Evolutionary conservation across 495 filamentous ascomycete genomes (phyloP).

Genomic region (Xylaria venustula): DNA sequence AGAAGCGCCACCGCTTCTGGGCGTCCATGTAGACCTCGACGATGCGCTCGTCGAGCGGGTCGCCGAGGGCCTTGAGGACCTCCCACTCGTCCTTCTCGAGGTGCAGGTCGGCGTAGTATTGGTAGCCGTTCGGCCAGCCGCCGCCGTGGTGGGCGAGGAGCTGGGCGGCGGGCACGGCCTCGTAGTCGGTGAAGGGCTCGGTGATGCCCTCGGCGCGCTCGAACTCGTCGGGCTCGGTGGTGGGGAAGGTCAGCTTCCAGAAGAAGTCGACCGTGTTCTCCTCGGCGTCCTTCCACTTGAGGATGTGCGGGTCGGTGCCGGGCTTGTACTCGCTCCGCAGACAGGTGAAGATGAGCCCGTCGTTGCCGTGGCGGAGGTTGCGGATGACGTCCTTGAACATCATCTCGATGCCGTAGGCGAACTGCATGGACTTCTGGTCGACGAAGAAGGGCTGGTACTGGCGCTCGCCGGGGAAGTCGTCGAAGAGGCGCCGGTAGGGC

Average conservation of each 20-base stretch:
- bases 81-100: constrained; percentile 83
- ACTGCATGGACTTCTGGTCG: constrained; percentile 81
- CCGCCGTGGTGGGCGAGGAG: constrained; percentile 44
- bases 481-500: constrained; percentile 72
- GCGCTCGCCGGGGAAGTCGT: constrained; percentile 66
- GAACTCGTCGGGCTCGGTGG: constrained; percentile 64
- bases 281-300: constrained; percentile 93
- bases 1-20: constrained; percentile 73
- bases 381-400: constrained; percentile 88
- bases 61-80: constrained; percentile 61
- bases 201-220: constrained; percentile 61
- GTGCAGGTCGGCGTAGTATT: constrained; percentile 61
- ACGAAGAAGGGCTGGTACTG: constrained; percentile 72
- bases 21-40: constrained; percentile 84
- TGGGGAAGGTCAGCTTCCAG: constrained; percentile 72
- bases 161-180: constrained; percentile 49
- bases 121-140: constrained; percentile 54
- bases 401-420: constrained; percentile 83
- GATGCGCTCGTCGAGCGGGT: constrained; percentile 77
- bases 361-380: constrained; percentile 83
- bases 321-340: constrained; percentile 77
- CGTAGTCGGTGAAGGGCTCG: constrained; percentile 56
- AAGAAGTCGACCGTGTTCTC: constrained; percentile 95
- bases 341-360: constrained; percentile 96
- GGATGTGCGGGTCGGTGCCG: constrained; percentile 87